Conservation (phyloP, 441 rosid genomes). For the Erodium texanum region DNA sequence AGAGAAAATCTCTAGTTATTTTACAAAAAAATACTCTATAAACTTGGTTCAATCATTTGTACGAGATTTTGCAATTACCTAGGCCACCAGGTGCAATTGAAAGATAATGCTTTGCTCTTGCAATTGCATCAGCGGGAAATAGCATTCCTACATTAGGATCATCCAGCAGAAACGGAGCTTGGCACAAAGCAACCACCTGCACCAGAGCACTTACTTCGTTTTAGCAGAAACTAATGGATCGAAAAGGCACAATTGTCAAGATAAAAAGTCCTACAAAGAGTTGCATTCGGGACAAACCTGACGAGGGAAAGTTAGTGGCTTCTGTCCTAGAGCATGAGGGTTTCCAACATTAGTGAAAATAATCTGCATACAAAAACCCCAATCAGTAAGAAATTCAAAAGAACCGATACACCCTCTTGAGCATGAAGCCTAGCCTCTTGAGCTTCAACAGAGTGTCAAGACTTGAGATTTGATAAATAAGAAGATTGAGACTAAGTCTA, state of each 20-base stretch:
- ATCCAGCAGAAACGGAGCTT: conserved; percentile 91
- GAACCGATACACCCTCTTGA: neutral
- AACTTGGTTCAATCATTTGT: neutral
- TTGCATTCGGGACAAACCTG: conserved; percentile 37
- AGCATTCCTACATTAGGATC: conserved; percentile 86
- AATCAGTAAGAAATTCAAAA: conserved; percentile 15
- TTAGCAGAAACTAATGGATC: neutral
- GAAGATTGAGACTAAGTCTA: neutral
- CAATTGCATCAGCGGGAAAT: conserved; percentile 94
- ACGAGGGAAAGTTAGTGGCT: conserved; percentile 83
- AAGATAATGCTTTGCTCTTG: conserved; percentile 88
- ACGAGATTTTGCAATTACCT: conserved; percentile 44
- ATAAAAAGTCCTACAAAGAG: no score
- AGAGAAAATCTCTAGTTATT: neutral
- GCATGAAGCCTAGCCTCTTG: no score
- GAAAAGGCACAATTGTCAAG: neutral
- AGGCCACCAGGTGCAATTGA: conserved; percentile 72
- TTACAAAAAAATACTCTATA: neutral
- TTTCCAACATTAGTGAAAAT: conserved; percentile 95
- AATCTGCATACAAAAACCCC: conserved; percentile 39
- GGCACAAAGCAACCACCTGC: conserved; percentile 93
- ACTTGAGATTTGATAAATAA: neutral
- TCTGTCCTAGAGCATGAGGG: conserved; percentile 96
- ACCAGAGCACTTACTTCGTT: conserved; percentile 10
- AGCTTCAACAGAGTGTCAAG: neutral